Percentiles rank a stretch among this genome's conserved stretches.
Evolutionary conservation across 2,329 filamentous ascomycete genomes (phyloP).

Genomic region (Polytolypa hystricis): DNA sequence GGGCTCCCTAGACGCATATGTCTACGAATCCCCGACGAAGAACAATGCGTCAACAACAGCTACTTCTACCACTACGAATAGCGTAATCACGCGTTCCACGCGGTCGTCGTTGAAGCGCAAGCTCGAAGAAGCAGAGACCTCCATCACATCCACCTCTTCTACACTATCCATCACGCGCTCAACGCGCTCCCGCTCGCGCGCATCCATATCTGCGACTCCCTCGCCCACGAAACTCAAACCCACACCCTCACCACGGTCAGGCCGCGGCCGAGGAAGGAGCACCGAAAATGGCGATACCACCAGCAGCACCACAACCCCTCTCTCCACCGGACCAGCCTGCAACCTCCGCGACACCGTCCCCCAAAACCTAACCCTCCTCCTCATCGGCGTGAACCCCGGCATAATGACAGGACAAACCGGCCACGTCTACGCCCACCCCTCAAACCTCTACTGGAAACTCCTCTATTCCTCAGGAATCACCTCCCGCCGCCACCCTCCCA

Average conservation of each 20-base stretch:
- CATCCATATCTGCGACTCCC: not conserved
- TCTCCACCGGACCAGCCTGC: conserved; percentile 3
- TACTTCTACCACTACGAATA: not conserved
- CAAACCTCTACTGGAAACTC: conserved; percentile 44
- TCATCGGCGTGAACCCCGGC: conserved; percentile 41
- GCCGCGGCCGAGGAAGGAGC: too few relatives aligned
- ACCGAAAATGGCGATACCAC: conserved; percentile 4
- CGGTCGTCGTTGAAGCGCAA: conserved; percentile 4
- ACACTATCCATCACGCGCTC: conserved; percentile 1
- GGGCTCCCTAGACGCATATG: conserved; percentile 2
- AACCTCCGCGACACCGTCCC: conserved; percentile 36
- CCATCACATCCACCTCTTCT: not conserved
- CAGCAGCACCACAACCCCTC: conserved; percentile 10
- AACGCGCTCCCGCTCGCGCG: not conserved
- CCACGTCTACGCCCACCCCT: conserved; percentile 43
- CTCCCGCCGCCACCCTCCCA: conserved; percentile 30
- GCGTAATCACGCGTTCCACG: not conserved
- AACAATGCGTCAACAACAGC: not conserved
- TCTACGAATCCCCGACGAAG: conserved; percentile 3
- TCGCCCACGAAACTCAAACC: not conserved
- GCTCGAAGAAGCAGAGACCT: not conserved
- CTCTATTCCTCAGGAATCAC: conserved; percentile 39
- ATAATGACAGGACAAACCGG: conserved; percentile 36
- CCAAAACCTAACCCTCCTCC: conserved; percentile 33
- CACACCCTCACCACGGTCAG: conserved; percentile 5